These are phyloP conservation scores for Xylaria sp. DNA, from an alignment of 2,329 filamentous ascomycete species.

Conservation along the genomic window DNA sequence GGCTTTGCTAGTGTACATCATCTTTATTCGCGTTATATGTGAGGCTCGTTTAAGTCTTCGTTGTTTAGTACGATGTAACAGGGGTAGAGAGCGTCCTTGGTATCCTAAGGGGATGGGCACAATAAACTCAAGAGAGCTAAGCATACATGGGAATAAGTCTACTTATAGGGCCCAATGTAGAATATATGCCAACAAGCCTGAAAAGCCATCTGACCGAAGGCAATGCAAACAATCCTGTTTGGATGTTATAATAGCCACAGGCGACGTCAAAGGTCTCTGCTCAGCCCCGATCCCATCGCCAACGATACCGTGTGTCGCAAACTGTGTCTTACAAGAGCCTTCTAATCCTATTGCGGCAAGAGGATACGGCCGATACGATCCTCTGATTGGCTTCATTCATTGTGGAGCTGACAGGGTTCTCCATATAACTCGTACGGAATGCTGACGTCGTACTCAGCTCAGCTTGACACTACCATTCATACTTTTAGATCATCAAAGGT, in stretches of 20 bases:
- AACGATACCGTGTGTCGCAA: conserved; percentile 13
- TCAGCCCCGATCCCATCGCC: conserved; percentile 21
- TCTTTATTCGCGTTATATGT: neutral
- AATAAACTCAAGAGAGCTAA: neutral
- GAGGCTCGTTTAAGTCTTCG: neutral
- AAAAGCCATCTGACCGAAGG: neutral
- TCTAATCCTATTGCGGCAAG: conserved; percentile 1
- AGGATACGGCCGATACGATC: neutral
- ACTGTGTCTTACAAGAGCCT: conserved; percentile 5
- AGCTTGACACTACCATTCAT: neutral
- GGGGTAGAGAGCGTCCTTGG: neutral
- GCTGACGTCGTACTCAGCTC: conserved; percentile 22
- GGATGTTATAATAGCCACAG: neutral
- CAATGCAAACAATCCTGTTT: neutral
- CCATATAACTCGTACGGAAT: conserved; percentile 12
- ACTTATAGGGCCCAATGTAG: neutral
- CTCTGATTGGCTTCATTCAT: conserved; percentile 25
- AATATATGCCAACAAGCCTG: neutral
- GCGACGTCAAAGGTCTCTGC: conserved; percentile 5
- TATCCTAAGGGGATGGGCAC: neutral
- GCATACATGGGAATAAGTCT: neutral
- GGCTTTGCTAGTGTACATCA: conserved; percentile 32
- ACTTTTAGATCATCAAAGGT: neutral
- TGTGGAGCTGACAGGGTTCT: neutral
- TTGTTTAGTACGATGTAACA: neutral